Percentiles rank a stretch among this genome's conserved stretches.
These are phyloP conservation scores for Erucastrum elatum DNA, from an alignment of 345 rosid genomes.

Conservation along the genomic window DNA sequence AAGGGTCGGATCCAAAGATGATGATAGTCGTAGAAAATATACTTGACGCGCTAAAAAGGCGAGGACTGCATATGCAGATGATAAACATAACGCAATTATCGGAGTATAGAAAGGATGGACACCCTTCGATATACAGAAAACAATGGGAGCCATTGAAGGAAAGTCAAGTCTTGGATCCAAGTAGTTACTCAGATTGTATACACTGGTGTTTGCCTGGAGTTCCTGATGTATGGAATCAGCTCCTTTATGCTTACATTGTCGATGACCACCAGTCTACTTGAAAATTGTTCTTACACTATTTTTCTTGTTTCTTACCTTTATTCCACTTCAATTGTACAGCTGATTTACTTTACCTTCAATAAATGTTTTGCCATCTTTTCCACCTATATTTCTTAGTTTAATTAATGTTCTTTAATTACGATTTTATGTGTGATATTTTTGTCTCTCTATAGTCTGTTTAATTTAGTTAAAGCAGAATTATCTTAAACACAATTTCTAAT, in stretches of 20 bases:
- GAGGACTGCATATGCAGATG: conserved; percentile 60
- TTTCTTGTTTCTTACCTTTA: not conserved
- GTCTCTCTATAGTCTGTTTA: no score
- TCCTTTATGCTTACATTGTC: conserved; percentile 65
- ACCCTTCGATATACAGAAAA: conserved; percentile 65
- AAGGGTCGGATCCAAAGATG: conserved; percentile 52
- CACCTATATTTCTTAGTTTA: not conserved
- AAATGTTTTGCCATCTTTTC: not conserved
- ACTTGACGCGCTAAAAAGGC: conserved; percentile 40
- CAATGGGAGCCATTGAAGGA: conserved; percentile 68
- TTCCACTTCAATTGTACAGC: conserved; percentile 39
- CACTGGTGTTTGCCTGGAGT: conserved; percentile 98
- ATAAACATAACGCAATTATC: conserved; percentile 77
- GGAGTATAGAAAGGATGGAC: conserved; percentile 81
- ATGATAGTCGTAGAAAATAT: conserved; percentile 52
- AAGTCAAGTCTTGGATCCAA: conserved; percentile 53
- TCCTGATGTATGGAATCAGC: conserved; percentile 91
- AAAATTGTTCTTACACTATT: not conserved
- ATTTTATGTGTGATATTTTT: not conserved
- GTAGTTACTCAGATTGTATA: conserved; percentile 72
- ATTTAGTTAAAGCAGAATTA: not conserved
- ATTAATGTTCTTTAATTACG: not conserved
- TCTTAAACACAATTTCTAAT: no score
- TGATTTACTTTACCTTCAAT: conserved; percentile 12
- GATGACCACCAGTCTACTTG: conserved; percentile 14